Base-by-base conservation (phyloP, 495 filamentous ascomycete genomes). In the Melanomma pulvis-pyrius region DNA sequence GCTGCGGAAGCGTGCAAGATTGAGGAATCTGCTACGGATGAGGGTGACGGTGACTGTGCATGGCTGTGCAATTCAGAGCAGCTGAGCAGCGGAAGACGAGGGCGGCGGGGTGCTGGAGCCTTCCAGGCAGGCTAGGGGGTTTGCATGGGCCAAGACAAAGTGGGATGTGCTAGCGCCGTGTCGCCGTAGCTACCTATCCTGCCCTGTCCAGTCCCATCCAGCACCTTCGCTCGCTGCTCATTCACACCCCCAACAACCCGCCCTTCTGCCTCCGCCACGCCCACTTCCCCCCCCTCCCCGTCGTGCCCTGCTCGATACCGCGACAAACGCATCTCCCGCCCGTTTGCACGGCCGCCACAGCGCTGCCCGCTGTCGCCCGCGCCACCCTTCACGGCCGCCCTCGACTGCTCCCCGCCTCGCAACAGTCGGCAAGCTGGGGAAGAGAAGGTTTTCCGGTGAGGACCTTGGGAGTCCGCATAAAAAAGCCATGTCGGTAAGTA, bases 381-480 rank as follows among this genome's bases (percentile, higher is more conserved):
- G 12, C 44, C 53, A 13, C 54, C 21, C 26, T 51, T 12, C 36
- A 22, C 52, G 47, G 61, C 67, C 58, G 61, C 56, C n/a, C 50
- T 59, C 39, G 29, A 63, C 59, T 55, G 58, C 63, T 60, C 52
- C 39, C 39, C 59, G 36, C 60, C 53, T 32, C 59, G 15, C 46
- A 32, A 78, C 80, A 74, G 79, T 77, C 79, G 79, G 79, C 80
- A 87, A 86, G 83, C 88, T 88, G 86, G 88, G 87, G 84, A 91
- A 96, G 85, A 90, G 92, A 80, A 93, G 90, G 82, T 82, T 87
- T 74, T 92, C 91, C 71, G 83, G 85, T 80, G 88, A 89, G 80
- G 86, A 91, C 73, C 78, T 83, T 76, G 79, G 82, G 80, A 86
- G 84, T 79, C 89, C 89, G 74, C 80, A 85, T 60, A 94, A 96